These are phyloP conservation scores for Emericellopsis terricola DNA, from an alignment of 495 filamentous ascomycete species.

Conservation along the genomic window DNA sequence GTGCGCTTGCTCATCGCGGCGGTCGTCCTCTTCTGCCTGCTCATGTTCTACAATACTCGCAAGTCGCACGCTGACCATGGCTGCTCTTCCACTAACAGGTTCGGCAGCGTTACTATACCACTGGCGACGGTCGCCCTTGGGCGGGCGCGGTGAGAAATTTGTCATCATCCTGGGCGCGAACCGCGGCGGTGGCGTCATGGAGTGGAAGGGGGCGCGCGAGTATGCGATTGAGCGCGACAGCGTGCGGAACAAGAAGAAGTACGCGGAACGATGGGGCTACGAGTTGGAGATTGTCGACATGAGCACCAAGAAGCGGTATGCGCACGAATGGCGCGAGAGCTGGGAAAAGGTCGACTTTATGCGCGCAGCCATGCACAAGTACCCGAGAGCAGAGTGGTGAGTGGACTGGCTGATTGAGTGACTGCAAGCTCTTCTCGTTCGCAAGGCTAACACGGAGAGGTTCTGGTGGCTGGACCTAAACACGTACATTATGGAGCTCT, in stretches of 20 bases:
- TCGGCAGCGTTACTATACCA: constrained; percentile 24
- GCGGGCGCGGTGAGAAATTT: constrained; percentile 78
- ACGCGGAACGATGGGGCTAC: constrained; percentile 80
- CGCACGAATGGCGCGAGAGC: constrained; percentile 96
- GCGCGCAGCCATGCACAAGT: constrained; percentile 77
- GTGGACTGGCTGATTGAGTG: not conserved
- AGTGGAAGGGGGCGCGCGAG: constrained; percentile 92
- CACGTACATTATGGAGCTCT: constrained; percentile 95
- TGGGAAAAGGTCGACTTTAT: constrained; percentile 99
- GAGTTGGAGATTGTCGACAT: constrained; percentile 93
- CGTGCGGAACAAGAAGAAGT: constrained; percentile 82
- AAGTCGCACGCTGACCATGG: constrained; percentile 13
- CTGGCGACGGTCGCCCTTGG: constrained; percentile 23
- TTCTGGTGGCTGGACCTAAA: constrained; percentile 99
- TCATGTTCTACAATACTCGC: constrained; percentile 55
- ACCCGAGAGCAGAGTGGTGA: constrained; percentile 91
- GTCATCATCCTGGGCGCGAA: constrained; percentile 92
- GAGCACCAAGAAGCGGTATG: constrained; percentile 95
- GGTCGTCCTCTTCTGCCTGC: constrained; percentile 39
- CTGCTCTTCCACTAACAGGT: constrained; percentile 2
- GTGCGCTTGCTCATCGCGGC: constrained; percentile 39
- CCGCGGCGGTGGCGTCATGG: constrained; percentile 92
- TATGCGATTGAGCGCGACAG: constrained; percentile 98
- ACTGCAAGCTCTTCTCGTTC: not conserved
- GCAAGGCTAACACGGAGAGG: constrained; percentile 32